Evolutionary conservation across 495 filamentous ascomycete species (phyloP).

Genomic region (Filosporella fistucella): DNA sequence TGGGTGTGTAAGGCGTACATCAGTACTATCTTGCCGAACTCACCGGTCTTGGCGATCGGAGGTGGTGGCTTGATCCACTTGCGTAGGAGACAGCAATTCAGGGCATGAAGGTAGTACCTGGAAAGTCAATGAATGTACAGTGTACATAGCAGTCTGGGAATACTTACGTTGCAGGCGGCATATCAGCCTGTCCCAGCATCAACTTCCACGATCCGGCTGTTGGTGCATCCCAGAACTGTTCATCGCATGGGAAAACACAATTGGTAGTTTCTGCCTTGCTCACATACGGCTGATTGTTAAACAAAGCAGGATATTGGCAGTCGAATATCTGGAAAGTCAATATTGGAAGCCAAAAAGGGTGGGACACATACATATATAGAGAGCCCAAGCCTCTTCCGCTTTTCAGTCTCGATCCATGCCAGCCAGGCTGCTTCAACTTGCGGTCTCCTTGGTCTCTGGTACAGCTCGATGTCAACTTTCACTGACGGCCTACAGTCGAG

Average conservation of each 20-base stretch:
- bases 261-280: conserved; percentile 26
- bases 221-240: conserved; percentile 18
- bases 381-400: conserved; percentile 25
- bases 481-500: conserved; percentile 23
- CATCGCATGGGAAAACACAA: conserved; percentile 22
- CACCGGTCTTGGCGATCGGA: conserved; percentile 10
- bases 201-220: conserved; percentile 21
- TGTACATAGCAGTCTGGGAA: neutral
- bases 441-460: conserved; percentile 7
- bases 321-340: conserved; percentile 19
- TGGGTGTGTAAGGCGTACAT: conserved; percentile 26
- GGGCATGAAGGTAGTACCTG: conserved; percentile 22
- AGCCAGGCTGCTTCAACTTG: conserved; percentile 21
- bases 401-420: conserved; percentile 23
- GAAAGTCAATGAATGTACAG: neutral
- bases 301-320: conserved; percentile 23
- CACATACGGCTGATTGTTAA: conserved; percentile 26
- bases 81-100: conserved; percentile 21
- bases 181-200: conserved; percentile 18
- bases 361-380: conserved; percentile 24
- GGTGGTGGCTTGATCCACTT: conserved; percentile 19
- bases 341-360: neutral
- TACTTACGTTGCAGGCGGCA: conserved; percentile 15
- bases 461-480: neutral
- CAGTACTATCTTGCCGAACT: conserved; percentile 25